phyloP scores from a whole-genome alignment of 306 rosid species.

The Malus asiatica region DNA sequence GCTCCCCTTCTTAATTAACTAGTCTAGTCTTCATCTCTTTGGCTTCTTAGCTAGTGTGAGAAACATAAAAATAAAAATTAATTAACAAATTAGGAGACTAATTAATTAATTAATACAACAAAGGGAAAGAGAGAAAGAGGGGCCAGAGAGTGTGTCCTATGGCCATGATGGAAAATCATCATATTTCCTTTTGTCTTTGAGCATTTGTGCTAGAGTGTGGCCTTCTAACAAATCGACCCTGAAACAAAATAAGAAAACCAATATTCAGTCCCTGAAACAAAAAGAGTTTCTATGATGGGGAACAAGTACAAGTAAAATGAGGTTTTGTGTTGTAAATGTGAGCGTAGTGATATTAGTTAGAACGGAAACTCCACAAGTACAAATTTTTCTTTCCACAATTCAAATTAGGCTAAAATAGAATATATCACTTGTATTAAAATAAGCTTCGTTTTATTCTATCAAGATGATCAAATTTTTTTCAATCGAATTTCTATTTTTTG shows the following conservation, averaged over 20 bases:
- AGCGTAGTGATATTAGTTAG: too few relatives aligned
- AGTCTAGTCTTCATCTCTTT: conserved; percentile 3
- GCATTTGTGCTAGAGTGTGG: conserved; percentile 41
- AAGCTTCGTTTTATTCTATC: neutral
- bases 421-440: neutral
- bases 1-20: conserved; percentile 15
- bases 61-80: neutral
- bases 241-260: conserved; percentile 29
- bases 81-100: neutral
- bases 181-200: conserved; percentile 19
- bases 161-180: conserved; percentile 1
- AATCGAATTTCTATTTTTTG: neutral
- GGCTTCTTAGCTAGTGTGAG: neutral
- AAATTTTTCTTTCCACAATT: too few relatives aligned
- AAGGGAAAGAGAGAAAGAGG: neutral
- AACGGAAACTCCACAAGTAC: too few relatives aligned
- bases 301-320: too few relatives aligned
- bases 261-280: neutral
- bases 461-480: neutral
- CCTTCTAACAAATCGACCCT: conserved; percentile 89
- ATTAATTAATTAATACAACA: neutral
- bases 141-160: neutral
- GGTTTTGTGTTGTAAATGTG: neutral
- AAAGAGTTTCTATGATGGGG: neutral
- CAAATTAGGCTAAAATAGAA: too few relatives aligned